Evolutionary conservation across 331 rosid species (phyloP).

Genomic region (Erythrophleum ivorense): DNA sequence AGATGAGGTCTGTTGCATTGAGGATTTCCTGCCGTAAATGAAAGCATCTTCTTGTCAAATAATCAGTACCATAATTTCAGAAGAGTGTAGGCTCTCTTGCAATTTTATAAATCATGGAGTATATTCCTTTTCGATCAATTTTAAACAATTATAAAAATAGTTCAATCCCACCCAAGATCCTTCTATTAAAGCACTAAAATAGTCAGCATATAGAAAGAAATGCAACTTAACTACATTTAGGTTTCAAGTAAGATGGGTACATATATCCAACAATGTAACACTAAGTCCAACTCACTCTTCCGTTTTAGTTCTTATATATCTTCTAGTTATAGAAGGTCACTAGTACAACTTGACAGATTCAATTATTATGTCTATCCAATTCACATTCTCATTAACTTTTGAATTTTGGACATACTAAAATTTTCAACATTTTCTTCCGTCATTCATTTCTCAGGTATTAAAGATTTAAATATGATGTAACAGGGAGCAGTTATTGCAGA

Average conservation of each 20-base stretch:
- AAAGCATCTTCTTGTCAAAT: constrained; percentile 45
- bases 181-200: constrained; percentile 2
- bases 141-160: background rate
- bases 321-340: too few relatives aligned
- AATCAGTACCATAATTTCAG: constrained; percentile 17
- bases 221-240: background rate
- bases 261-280: background rate
- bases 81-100: background rate
- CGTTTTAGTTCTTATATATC: too few relatives aligned
- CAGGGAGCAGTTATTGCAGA: too few relatives aligned
- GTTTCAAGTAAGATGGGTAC: too few relatives aligned
- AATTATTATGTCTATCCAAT: too few relatives aligned
- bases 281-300: background rate
- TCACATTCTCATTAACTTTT: too few relatives aligned
- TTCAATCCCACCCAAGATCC: background rate
- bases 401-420: too few relatives aligned
- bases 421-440: too few relatives aligned
- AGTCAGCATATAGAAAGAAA: background rate
- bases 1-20: constrained; percentile 66
- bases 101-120: constrained; percentile 9
- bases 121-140: background rate
- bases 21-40: constrained; percentile 52
- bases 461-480: too few relatives aligned
- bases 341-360: too few relatives aligned
- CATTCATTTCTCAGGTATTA: too few relatives aligned